Evolutionary conservation across 1,284 basidiomycete genomes (phyloP), one percentile per base, ranked within the genome.

Genomic region (Cryptococcus sp.): DNA sequence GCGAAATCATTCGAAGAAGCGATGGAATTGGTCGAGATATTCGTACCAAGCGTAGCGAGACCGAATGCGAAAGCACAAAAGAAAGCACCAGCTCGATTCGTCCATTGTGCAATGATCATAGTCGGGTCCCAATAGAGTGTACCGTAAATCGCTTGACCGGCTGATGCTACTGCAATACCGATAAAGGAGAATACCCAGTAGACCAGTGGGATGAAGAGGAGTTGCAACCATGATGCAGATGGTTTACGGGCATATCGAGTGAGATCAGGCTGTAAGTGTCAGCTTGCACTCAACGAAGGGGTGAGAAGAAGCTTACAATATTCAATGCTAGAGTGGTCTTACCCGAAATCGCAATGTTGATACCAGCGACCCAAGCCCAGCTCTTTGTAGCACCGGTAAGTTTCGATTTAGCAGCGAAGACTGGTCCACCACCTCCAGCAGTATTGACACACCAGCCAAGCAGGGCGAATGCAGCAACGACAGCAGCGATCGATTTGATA

Each of bases 1-100:
- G 83, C 85, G 77, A 89, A 83, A 72, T 90, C 85, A 74, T 90
- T 90, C 0, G 86, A 87, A 1, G 87, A 84, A 36, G 84, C 86
- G 57, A 90, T 79, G 42, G 84, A 86, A 74, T 89, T 81, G 56
- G 76, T 73, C 23, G 73, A 87, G 59, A 89, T 86, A 67, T 89
- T 89, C 49, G 86, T 85, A 36, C 87, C 87, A 51, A 89, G 78
- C 4, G 85, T 86, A 30, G 85, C 83, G 35, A 90, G 75, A 13
- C 81, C 78, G 70, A 89, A 74, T n/a, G 82, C 80, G 69, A 87
- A 84, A 0, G 86, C 79, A 1, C 83, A 83, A 68, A 91, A 89
- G 79, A 91, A 91, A 14, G 86, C 84, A 0, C 85, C 88, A 0
- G 88, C 84, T 47, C 88, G 83, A 42, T 61, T 65, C 32, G 62